A percentile compares a stretch with the other conserved stretches of the same genome.
Conservation (phyloP, 140 eudicot species). For the Flaveria floridana region DNA sequence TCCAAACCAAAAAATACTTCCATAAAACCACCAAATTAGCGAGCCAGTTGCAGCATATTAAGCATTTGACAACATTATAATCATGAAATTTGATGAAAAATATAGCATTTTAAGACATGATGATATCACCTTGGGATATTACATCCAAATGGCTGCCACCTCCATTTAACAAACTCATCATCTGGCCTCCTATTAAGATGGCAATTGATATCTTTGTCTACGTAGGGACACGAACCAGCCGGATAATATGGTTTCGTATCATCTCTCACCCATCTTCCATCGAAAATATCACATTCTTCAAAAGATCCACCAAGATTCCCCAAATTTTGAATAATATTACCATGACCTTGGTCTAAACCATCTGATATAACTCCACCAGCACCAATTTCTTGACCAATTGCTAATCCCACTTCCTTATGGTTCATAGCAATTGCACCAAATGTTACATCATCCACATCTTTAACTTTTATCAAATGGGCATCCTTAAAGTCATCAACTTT, state of each 20-base stretch:
- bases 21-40: conserved; percentile 14
- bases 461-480: conserved; percentile 30
- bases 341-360: conserved; percentile 28
- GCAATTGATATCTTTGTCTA: conserved; percentile 78
- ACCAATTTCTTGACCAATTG: conserved; percentile 18
- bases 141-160: conserved; percentile 91
- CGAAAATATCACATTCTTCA: conserved; percentile 62
- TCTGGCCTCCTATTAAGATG: conserved; percentile 76
- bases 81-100: conserved; percentile 7
- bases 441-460: conserved; percentile 26
- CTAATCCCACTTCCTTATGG: conserved; percentile 26
- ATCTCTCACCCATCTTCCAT: conserved; percentile 94
- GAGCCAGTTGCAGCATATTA: conserved; percentile 3
- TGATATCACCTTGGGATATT: conserved; percentile 71
- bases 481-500: conserved; percentile 26
- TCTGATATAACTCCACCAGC: conserved; percentile 19
- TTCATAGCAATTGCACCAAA: conserved; percentile 26
- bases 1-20: background rate
- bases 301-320: conserved; percentile 18
- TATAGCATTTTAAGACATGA: conserved; percentile 18
- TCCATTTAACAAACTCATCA: conserved; percentile 65
- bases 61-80: conserved; percentile 9
- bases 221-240: conserved; percentile 70
- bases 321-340: conserved; percentile 10
- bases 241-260: conserved; percentile 79